Base-by-base conservation (phyloP, 345 rosid genomes). In the Pugionium cornutum region DNA sequence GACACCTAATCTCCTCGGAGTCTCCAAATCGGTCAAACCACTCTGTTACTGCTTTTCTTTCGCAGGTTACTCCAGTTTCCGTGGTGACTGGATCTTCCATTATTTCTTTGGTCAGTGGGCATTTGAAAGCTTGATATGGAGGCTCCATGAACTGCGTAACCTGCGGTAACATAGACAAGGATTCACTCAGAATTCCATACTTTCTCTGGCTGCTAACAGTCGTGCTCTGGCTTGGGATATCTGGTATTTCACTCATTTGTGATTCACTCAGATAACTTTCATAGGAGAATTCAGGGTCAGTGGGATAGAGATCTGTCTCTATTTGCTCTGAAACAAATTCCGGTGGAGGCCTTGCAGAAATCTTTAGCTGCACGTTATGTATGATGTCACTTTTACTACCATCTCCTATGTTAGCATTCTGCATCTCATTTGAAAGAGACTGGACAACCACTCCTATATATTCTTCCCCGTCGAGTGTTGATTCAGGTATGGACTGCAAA, bases 11-110 rank as follows among this genome's bases (percentile, higher is more conserved):
- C 63, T 82, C 83, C 29, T 80, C 79, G 0, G 79, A 49, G 62
- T 78, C 61, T 48, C 56, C 61, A 25, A 65, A 85, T 52, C 60
- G 74, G 9, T 78, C 71, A 52, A 92, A 82, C 96, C 95, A 92
- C 42, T 82, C 74, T 9, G 63, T 58, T 52, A 92, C 79, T 63
- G 90, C 91, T 67, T 68, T 63, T 63, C 86, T 81, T 54, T 92
- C 98, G 69, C 75, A 92, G 9, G 98, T 92, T 37, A 82, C 79
- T 70, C 95, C 96, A 47, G 81, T 89, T 68, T 87, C 83, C 36
- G 81, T 48, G 64, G 89, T 87, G 37, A 92, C 96, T 10, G 98
- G 98, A 78, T 92, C 96, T 26, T 82, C 86, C 98, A 92, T 92
- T 51, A 89, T 47, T 49, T 84, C 80, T 80, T 82, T 86, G 33